These are phyloP conservation scores for Penicillium lividum DNA, from an alignment of 495 filamentous ascomycete species.

Conservation along the genomic window DNA sequence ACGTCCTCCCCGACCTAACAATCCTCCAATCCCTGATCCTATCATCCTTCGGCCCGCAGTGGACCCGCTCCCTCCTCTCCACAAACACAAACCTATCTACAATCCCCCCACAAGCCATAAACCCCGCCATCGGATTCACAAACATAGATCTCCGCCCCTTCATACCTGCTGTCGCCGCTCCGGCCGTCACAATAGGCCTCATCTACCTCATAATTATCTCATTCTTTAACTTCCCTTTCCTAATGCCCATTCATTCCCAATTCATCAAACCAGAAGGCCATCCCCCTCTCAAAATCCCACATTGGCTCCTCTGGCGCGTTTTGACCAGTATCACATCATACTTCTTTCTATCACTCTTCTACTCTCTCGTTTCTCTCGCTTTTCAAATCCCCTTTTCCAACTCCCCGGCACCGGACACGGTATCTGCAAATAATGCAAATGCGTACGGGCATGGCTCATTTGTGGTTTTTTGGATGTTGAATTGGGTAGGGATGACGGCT, in stretches of 20 bases:
- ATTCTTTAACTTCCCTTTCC: constrained; percentile 72
- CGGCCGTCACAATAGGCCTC: constrained; percentile 64
- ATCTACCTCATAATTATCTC: constrained; percentile 75
- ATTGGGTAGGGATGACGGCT: constrained; percentile 68
- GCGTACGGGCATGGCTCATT: constrained; percentile 64
- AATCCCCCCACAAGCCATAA: constrained; percentile 56
- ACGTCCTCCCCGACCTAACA: constrained; percentile 54
- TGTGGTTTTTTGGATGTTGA: constrained; percentile 74
- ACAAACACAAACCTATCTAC: constrained; percentile 39
- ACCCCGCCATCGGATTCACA: constrained; percentile 64
- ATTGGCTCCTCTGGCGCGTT: constrained; percentile 64
- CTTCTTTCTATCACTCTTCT: constrained; percentile 66
- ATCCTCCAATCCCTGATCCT: constrained; percentile 46
- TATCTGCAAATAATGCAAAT: constrained; percentile 49
- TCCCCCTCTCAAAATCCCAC: constrained; percentile 59
- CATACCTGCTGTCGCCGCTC: constrained; percentile 53
- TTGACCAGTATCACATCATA: constrained; percentile 61
- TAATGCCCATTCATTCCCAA: constrained; percentile 65
- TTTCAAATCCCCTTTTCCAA: constrained; percentile 65
- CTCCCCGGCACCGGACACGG: constrained; percentile 40
- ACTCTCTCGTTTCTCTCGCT: constrained; percentile 65
- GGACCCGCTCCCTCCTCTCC: constrained; percentile 39
- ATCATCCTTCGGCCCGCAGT: constrained; percentile 53
- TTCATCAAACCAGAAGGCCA: constrained; percentile 53
- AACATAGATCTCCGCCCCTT: constrained; percentile 65